phyloP scores from a whole-genome alignment of 305 asterid species.

The Petunia hybrid region DNA sequence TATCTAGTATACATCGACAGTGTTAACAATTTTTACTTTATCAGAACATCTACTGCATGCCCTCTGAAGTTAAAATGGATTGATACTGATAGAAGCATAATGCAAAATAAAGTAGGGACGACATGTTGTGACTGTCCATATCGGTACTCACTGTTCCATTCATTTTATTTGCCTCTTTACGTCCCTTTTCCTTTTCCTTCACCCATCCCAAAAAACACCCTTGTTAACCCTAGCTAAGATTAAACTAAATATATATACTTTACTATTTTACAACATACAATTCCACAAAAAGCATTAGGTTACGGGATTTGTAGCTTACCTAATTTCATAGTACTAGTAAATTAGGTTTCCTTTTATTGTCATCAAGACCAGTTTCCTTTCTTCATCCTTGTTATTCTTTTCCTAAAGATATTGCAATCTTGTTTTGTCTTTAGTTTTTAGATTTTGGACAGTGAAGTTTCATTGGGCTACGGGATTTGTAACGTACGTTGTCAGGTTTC shows the following conservation, averaged over 20 bases:
- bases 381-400: too few relatives aligned
- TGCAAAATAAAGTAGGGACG: constrained; percentile 4
- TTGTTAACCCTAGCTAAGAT: constrained; percentile 21
- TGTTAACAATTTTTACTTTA: too few relatives aligned
- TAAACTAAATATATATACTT: not conserved
- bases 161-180: constrained; percentile 29
- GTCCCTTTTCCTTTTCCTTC: constrained; percentile 2
- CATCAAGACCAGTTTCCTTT: not conserved
- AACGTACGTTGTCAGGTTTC: constrained; percentile 38
- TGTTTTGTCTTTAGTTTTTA: constrained; percentile 32
- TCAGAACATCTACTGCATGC: too few relatives aligned
- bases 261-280: constrained; percentile 22
- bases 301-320: constrained; percentile 34
- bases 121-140: constrained; percentile 25
- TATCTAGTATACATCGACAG: too few relatives aligned
- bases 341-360: not conserved
- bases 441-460: constrained; percentile 43
- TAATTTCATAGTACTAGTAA: constrained; percentile 29
- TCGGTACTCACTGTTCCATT: constrained; percentile 49
- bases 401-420: constrained; percentile 31
- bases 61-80: too few relatives aligned
- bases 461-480: constrained; percentile 39
- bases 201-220: not conserved
- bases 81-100: constrained; percentile 1
- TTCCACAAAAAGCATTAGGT: constrained; percentile 7